These are phyloP conservation scores for Alternaria atra DNA, from an alignment of 2,329 filamentous ascomycete genomes.

Conservation along the genomic window DNA sequence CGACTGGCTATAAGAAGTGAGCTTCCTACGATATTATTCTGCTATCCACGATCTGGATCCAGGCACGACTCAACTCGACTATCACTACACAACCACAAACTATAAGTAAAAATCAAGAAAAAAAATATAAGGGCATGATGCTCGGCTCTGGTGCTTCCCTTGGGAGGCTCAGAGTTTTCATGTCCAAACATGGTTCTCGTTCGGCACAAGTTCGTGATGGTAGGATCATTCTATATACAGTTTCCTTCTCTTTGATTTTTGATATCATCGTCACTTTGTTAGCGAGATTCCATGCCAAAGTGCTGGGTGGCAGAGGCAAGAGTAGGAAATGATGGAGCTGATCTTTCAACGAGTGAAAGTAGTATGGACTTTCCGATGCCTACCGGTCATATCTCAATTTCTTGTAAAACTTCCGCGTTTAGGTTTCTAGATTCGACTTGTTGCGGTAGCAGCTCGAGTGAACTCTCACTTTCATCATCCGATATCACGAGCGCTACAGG, in stretches of 20 bases:
- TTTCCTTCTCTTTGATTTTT: neutral
- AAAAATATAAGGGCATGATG: slow-evolving; percentile 49
- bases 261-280: neutral
- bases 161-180: slow-evolving; percentile 33
- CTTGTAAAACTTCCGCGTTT: neutral
- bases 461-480: slow-evolving; percentile 4
- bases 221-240: neutral
- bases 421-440: slow-evolving; percentile 1
- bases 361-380: neutral
- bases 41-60: slow-evolving; percentile 32
- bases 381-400: neutral
- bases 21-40: slow-evolving; percentile 28
- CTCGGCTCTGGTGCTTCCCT: slow-evolving; percentile 30
- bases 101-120: slow-evolving; percentile 35
- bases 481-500: neutral
- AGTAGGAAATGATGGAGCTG: neutral
- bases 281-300: neutral
- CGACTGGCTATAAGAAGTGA: slow-evolving; percentile 28
- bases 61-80: slow-evolving; percentile 34
- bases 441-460: neutral
- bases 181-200: slow-evolving; percentile 30
- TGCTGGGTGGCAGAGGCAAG: neutral
- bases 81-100: slow-evolving; percentile 30
- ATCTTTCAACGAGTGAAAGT: neutral
- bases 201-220: slow-evolving; percentile 4